Percentiles rank a stretch among this genome's conserved stretches.
Conservation (phyloP, 2,329 filamentous ascomycete species). For the Penicillium sp. region DNA sequence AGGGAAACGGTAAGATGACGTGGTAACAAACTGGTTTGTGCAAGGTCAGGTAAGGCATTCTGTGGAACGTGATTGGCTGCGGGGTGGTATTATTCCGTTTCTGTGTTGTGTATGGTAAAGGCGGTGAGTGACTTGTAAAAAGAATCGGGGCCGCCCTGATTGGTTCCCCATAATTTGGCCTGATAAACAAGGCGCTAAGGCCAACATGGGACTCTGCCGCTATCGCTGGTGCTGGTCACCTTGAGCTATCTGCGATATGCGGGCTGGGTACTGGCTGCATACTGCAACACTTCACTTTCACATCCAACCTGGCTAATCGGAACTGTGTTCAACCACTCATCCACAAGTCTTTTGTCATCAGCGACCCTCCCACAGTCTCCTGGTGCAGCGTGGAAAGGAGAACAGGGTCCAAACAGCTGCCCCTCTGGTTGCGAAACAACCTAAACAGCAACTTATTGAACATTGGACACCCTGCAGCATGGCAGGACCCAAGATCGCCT, state of each 20-base stretch:
- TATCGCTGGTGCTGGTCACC: no score
- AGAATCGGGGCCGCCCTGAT: conserved; percentile 20
- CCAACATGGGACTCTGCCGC: neutral
- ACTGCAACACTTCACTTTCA: neutral
- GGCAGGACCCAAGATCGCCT: conserved; percentile 77
- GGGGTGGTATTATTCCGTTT: neutral
- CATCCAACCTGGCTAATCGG: no score
- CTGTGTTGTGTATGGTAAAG: conserved; percentile 19
- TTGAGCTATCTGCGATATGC: conserved; percentile 3
- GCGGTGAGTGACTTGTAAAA: conserved; percentile 26
- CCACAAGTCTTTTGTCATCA: neutral
- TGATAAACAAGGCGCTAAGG: neutral
- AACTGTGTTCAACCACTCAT: no score
- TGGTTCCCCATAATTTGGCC: conserved; percentile 10
- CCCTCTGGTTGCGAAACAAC: neutral
- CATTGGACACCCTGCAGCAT: conserved; percentile 33
- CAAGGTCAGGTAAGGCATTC: conserved; percentile 19
- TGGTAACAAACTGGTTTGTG: conserved; percentile 16
- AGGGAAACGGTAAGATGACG: conserved; percentile 20
- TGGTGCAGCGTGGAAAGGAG: neutral
- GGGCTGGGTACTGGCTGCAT: neutral
- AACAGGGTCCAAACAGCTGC: neutral
- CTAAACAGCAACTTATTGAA: neutral
- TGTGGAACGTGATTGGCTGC: conserved; percentile 8
- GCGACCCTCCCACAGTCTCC: neutral